Evolutionary conservation across 2,329 filamentous ascomycete species (phyloP).

Genomic region (Diaporthe sp.): DNA sequence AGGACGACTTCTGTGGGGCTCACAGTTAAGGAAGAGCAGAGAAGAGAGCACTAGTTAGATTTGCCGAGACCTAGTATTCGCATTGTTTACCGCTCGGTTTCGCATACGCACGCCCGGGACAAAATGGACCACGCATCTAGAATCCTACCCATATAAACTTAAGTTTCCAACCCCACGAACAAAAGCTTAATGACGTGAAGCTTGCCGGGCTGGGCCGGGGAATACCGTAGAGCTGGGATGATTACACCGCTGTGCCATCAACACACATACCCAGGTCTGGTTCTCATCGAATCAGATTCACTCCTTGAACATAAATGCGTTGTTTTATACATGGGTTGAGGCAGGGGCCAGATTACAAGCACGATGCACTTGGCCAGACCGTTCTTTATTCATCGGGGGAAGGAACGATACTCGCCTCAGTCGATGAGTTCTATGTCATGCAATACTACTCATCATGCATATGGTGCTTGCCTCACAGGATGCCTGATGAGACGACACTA

Average conservation of each 20-base stretch:
- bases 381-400: neutral
- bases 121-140: neutral
- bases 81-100: neutral
- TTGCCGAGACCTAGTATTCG: neutral
- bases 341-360: neutral
- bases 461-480: accelerated
- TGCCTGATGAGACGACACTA: neutral
- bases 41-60: neutral
- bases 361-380: neutral
- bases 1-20: too few relatives aligned
- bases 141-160: neutral
- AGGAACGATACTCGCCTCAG: neutral
- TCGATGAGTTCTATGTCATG: neutral
- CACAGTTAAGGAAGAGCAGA: too few relatives aligned
- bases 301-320: neutral
- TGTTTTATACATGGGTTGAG: neutral
- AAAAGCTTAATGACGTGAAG: neutral
- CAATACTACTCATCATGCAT: neutral
- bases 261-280: neutral
- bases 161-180: neutral
- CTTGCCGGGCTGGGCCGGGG: neutral
- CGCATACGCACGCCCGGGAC: neutral
- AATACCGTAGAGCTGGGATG: neutral
- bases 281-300: neutral
- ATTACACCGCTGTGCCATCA: neutral